phyloP scores from a whole-genome alignment of 139 green algal genomes.

The Monoraphidium neglectum region DNA sequence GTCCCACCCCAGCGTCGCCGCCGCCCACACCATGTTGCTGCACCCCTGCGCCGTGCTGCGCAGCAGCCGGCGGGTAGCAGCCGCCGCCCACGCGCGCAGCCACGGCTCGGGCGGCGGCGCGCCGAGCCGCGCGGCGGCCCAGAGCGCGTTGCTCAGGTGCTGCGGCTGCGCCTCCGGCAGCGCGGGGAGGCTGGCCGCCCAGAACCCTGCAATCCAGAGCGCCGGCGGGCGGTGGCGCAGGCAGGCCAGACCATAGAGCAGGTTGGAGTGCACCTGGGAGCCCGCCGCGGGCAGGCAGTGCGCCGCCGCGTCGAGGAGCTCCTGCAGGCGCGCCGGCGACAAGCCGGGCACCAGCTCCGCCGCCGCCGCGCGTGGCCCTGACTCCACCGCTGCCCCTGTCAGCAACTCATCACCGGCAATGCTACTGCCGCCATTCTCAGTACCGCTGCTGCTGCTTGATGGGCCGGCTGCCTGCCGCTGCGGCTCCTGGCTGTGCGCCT shows the following conservation, averaged over 20 bases:
- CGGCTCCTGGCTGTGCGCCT: neutral
- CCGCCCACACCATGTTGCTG: constrained; percentile 22
- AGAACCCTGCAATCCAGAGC: neutral
- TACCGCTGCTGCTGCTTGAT: neutral
- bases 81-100: neutral
- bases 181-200: neutral
- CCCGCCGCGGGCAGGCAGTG: neutral
- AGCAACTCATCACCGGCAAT: no score
- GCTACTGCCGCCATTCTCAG: no score
- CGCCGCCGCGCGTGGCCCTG: neutral
- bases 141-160: constrained; percentile 22
- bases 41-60: constrained; percentile 1
- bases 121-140: constrained; percentile 4
- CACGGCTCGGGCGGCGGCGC: neutral
- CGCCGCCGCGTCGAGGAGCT: neutral
- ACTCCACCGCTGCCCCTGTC: no score
- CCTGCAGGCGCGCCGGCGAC: neutral
- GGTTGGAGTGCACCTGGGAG: constrained; percentile 10
- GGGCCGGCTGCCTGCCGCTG: no score
- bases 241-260: constrained; percentile 9
- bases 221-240: neutral
- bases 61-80: neutral
- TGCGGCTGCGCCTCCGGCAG: constrained; percentile 17
- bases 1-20: constrained; percentile 16
- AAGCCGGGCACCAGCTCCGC: neutral